A percentile compares a stretch with the other conserved stretches of the same genome.
Evolutionary conservation across 1,284 basidiomycete genomes (phyloP).

Genomic region (Porogramme epimiltina): DNA sequence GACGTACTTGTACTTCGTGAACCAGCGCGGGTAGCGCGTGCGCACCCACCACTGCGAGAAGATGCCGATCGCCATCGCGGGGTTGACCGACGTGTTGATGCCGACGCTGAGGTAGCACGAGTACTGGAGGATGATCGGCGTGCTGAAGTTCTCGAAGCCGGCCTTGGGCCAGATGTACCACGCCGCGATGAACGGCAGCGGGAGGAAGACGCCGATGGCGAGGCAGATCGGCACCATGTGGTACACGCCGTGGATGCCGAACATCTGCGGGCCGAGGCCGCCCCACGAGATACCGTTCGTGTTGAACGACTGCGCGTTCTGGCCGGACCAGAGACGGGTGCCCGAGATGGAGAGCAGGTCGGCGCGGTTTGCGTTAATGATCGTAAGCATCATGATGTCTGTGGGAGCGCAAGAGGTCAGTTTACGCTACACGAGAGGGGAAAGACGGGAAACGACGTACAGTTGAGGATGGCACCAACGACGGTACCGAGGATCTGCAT

Average conservation of each 20-base stretch:
- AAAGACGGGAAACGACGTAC: constrained; percentile 33
- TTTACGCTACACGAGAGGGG: neutral
- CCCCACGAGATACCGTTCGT: constrained; percentile 60
- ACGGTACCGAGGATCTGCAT: constrained; percentile 59
- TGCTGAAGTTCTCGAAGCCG: constrained; percentile 48
- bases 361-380: constrained; percentile 45
- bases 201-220: constrained; percentile 52
- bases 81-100: constrained; percentile 46
- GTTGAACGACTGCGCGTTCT: constrained; percentile 52
- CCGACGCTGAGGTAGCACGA: constrained; percentile 49
- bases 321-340: constrained; percentile 48
- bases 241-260: constrained; percentile 48
- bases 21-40: constrained; percentile 47
- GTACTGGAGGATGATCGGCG: constrained; percentile 44
- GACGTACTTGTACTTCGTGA: constrained; percentile 63
- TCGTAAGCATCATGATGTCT: constrained; percentile 51
- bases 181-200: constrained; percentile 49
- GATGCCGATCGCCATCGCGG: constrained; percentile 50
- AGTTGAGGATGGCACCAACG: constrained; percentile 37
- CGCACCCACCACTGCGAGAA: constrained; percentile 59
- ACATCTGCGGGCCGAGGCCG: constrained; percentile 54
- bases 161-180: constrained; percentile 50
- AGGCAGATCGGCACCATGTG: constrained; percentile 55
- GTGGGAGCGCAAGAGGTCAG: neutral
- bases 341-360: constrained; percentile 35